Evolutionary conservation across 108 stramenopile genomes (phyloP).

Genomic region (Skeletonema costatum): DNA sequence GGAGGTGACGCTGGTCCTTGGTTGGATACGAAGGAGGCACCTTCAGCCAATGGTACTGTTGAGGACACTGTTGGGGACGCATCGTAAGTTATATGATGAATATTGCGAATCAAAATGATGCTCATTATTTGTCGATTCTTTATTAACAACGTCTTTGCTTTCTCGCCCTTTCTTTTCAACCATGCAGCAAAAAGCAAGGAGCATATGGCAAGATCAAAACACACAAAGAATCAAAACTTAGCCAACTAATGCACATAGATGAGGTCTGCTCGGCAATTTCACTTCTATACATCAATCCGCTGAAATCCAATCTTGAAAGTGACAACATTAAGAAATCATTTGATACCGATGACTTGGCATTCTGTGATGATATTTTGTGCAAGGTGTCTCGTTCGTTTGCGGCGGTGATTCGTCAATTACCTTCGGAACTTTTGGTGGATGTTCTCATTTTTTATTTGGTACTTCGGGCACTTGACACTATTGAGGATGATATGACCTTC

Average conservation of each 20-base stretch:
- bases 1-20: conserved; percentile 79
- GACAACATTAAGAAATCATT: conserved; percentile 62
- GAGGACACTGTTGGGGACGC: conserved; percentile 7
- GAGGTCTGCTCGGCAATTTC: conserved; percentile 89
- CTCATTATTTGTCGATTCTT: not conserved
- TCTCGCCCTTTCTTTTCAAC: not conserved
- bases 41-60: conserved; percentile 6
- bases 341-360: conserved; percentile 72
- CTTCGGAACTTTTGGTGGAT: conserved; percentile 83
- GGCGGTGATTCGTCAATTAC: conserved; percentile 96
- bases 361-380: conserved; percentile 96
- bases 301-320: conserved; percentile 78
- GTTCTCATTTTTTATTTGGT: conserved; percentile 97
- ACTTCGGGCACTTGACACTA: conserved; percentile 95
- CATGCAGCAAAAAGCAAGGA: conserved; percentile 93
- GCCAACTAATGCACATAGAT: conserved; percentile 85
- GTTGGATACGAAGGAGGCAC: conserved; percentile 49
- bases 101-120: not conserved
- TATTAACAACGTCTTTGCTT: not conserved
- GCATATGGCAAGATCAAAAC: conserved; percentile 97
- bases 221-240: conserved; percentile 86
- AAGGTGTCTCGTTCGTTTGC: conserved; percentile 97
- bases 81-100: conserved; percentile 21
- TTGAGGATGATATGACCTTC: conserved; percentile 98
- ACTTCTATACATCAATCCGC: conserved; percentile 77